phyloP scores from a whole-genome alignment of 2,329 filamentous ascomycete species.

The Fusarium xylarioides region DNA sequence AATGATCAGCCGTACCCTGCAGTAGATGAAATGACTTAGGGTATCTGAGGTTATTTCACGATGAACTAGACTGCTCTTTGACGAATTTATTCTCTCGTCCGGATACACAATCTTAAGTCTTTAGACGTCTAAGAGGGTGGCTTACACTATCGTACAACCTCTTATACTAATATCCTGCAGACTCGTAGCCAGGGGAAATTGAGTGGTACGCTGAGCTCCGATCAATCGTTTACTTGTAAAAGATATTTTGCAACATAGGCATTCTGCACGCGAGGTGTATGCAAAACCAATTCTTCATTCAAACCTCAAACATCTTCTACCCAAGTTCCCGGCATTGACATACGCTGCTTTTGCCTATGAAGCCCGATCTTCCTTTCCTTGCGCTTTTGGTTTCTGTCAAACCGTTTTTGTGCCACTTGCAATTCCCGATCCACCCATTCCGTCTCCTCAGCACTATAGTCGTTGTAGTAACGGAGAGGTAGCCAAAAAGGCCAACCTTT shows the following conservation, averaged over 20 bases:
- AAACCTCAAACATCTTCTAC: background rate
- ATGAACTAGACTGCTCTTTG: background rate
- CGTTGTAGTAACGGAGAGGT: background rate
- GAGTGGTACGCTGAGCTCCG: accelerated
- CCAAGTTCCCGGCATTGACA: background rate
- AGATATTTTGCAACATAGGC: no score
- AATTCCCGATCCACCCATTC: background rate
- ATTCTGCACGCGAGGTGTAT: accelerated
- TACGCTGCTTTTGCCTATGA: accelerated
- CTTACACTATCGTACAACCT: background rate
- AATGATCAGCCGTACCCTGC: background rate
- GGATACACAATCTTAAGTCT: accelerated
- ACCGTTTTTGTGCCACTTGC: background rate
- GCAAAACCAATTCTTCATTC: background rate
- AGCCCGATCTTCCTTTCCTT: background rate
- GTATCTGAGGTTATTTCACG: background rate
- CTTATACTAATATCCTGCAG: accelerated
- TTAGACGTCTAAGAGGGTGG: accelerated
- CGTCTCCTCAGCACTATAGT: background rate
- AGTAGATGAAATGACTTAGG: background rate
- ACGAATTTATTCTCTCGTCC: accelerated
- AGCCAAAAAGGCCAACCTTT: background rate
- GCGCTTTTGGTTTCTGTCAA: background rate
- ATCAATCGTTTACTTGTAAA: accelerated
- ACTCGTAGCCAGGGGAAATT: accelerated